Evolutionary conservation across 139 green algal species (phyloP).

Genomic region (Chlorella sp.): DNA sequence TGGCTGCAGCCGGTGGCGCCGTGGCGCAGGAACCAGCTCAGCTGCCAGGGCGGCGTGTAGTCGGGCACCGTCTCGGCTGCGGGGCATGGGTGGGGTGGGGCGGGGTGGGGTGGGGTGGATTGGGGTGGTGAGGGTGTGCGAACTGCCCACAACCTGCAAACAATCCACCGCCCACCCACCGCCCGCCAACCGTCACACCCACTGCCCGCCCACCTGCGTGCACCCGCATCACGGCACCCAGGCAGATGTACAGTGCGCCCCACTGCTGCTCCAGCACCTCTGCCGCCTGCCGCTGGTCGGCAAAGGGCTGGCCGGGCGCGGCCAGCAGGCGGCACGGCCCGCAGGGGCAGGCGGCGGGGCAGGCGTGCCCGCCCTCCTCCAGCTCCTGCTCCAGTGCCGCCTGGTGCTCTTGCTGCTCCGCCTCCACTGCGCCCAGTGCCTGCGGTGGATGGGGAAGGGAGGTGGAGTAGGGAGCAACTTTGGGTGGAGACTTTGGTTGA

Average conservation of each 20-base stretch:
- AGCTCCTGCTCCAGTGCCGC: too few relatives aligned
- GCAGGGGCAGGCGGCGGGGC: background rate
- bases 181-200: too few relatives aligned
- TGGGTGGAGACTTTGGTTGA: background rate
- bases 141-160: too few relatives aligned
- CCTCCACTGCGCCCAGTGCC: background rate
- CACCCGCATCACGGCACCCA: too few relatives aligned
- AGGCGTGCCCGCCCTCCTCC: too few relatives aligned
- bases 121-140: too few relatives aligned
- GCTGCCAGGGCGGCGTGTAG: background rate
- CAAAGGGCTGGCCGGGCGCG: background rate
- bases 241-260: background rate
- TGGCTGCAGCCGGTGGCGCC: background rate
- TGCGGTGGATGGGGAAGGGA: background rate
- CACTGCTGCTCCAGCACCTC: background rate
- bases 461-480: background rate
- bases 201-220: too few relatives aligned
- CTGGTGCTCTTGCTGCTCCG: background rate
- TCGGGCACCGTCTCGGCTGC: too few relatives aligned
- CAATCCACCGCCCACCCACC: too few relatives aligned
- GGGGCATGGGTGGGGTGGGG: too few relatives aligned
- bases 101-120: too few relatives aligned
- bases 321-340: background rate
- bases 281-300: background rate
- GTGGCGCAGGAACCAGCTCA: background rate